A percentile compares a stretch with the other conserved stretches of the same genome.
Conservation (phyloP, 495 filamentous ascomycete genomes). For the Penicillium macrosclerotiorum region DNA sequence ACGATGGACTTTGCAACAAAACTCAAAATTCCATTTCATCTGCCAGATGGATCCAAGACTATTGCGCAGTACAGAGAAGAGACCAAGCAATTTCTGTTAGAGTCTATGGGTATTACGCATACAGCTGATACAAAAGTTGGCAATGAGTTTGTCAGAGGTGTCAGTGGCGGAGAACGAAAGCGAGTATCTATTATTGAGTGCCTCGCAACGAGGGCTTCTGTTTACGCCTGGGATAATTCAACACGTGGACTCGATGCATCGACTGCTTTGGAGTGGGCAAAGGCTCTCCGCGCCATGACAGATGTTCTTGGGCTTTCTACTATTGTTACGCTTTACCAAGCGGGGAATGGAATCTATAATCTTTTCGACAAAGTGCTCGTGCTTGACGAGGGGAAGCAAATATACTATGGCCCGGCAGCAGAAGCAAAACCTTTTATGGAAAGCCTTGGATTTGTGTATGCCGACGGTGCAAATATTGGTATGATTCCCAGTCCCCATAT, state of each 20-base stretch:
- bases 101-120: slow-evolving; percentile 72
- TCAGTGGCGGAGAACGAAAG: slow-evolving; percentile 80
- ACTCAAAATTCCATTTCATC: slow-evolving; percentile 32
- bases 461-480: slow-evolving; percentile 43
- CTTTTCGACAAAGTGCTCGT: slow-evolving; percentile 67
- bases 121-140: slow-evolving; percentile 77
- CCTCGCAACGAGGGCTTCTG: slow-evolving; percentile 54
- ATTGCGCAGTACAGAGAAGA: slow-evolving; percentile 46
- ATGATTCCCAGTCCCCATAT: background rate
- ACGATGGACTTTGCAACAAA: slow-evolving; percentile 66
- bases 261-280: slow-evolving; percentile 55
- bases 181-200: slow-evolving; percentile 67
- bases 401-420: slow-evolving; percentile 58
- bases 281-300: slow-evolving; percentile 46
- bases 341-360: slow-evolving; percentile 61
- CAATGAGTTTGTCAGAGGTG: slow-evolving; percentile 74
- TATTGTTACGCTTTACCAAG: slow-evolving; percentile 58
- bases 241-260: slow-evolving; percentile 61
- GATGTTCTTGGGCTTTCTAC: slow-evolving; percentile 44
- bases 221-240: slow-evolving; percentile 61
- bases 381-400: slow-evolving; percentile 59
- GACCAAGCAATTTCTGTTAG: slow-evolving; percentile 65
- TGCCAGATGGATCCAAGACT: slow-evolving; percentile 35
- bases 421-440: slow-evolving; percentile 65
- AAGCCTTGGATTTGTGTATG: slow-evolving; percentile 60